Evolutionary conservation across 75 land plant species (phyloP), one percentile per base, ranked within the genome.

Genomic region (Adiantum capillusveneris): DNA sequence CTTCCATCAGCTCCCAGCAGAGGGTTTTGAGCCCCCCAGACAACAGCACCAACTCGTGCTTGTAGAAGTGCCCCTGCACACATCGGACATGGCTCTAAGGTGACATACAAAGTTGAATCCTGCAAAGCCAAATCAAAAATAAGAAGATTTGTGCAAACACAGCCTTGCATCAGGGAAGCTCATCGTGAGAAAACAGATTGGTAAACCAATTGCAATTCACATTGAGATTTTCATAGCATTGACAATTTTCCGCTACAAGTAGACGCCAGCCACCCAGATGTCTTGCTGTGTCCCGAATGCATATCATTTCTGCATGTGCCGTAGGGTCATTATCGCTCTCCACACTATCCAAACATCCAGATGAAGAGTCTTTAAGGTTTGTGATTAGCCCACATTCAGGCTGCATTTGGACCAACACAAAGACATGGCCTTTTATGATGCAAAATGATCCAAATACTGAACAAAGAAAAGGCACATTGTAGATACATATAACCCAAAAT

Each of bases 281-380:
- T 17, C 64, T 78, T 54, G 97, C 85, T 60, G 93, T 87, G 34
- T 73, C 78, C 6, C 97, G 67, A 65, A 91, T 91, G 44, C 97
- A 91, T n/a, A 91, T 68, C 93, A 91, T 84, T 62, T 91, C 97
- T 14, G 97, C 97, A 76, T 91, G 97, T 36, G 97, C 97, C 56
- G 97, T 91, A 29, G 97, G 84, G 62, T 91, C 97, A 37, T 88
- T 62, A 44, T 69, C 60, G 22, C 79, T 78, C 64, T 90, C 96
- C 36, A 90, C 96, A 43, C 96, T 89, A 73, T 34, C 9, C 37
- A 34, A 9, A 34, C 9, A 34, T 34, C 9, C n/a, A n/a, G n/a
- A n/a, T n/a, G n/a, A n/a, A n/a, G n/a, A n/a, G n/a, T n/a, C n/a
- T n/a, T n/a, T n/a, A n/a, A n/a, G n/a, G n/a, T n/a, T n/a, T n/a